Base-by-base conservation (phyloP, 2,329 filamentous ascomycete species). In the Cercospora zeae-maydis region DNA sequence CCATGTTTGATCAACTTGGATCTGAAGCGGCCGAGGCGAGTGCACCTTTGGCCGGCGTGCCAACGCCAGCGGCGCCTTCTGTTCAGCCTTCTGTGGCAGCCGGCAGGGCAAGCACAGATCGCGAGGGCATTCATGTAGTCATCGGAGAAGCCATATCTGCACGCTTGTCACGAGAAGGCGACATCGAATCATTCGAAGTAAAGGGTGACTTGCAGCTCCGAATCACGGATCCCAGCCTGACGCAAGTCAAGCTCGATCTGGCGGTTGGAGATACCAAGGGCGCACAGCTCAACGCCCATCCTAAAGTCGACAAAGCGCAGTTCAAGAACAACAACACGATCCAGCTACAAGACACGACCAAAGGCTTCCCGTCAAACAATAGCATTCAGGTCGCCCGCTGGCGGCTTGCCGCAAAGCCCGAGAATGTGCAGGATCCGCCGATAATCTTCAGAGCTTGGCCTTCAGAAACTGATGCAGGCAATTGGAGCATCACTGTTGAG, bases 371-470 rank as follows among this genome's bases (percentile, higher is more conserved):
- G 0, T 87, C 92, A 27, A 98, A 97, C 79, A 96, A 96, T 75
- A 87, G 90, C 14, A 93, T 98, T 62, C 92, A 91, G 61, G 93
- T 98, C 45, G 83, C 99, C 75, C 87, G 93, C 76, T 99, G 95
- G 95, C 90, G 92, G 73, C 89, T 91, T 21, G 87, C 88, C 14
- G 90, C 92, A 54, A 92, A 91, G 78, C 83, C 85, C 2, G 92
- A 96, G 69, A 91, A 96, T 70, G 79, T 89, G 36, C 88, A 87
- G 66, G 86, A 93, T 59, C 87, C 96, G 37, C 95, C 95, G 7
- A 95, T 99, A 73, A 95, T 90, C 37, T 98, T 99, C 77, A 97
- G 92, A 1, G 93, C 97, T 37, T 99, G 95, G 95, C 91, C 96
- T 64, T 97, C 96, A 78, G 92, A 93, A 77, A 89, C 91, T 53